Evolutionary conservation across 345 rosid species (phyloP).

Genomic region (Populus simonii): DNA sequence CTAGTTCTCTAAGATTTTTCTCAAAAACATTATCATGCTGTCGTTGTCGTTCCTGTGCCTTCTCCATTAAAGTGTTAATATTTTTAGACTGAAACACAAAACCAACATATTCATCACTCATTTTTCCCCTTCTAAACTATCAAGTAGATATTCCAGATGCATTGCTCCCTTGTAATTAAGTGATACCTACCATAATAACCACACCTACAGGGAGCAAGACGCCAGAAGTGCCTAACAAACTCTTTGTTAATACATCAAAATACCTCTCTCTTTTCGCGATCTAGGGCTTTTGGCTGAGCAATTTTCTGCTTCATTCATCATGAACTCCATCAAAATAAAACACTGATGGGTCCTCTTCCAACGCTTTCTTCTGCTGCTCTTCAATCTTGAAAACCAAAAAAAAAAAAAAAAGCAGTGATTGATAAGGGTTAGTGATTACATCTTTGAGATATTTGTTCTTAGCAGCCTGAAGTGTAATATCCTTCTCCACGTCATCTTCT

Average conservation of each 20-base stretch:
- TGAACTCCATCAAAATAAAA: slow-evolving; percentile 84
- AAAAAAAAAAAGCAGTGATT: not conserved
- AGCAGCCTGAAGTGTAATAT: slow-evolving; percentile 70
- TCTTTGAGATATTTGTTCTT: slow-evolving; percentile 73
- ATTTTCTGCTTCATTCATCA: slow-evolving; percentile 69
- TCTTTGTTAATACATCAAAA: not conserved
- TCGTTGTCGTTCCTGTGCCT: slow-evolving; percentile 63
- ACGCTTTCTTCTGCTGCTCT: slow-evolving; percentile 77
- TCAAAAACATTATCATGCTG: slow-evolving; percentile 80
- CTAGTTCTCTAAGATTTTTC: slow-evolving; percentile 71
- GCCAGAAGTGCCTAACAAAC: not conserved
- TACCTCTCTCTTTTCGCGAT: slow-evolving; percentile 76
- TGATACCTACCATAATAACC: not conserved
- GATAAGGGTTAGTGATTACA: slow-evolving; percentile 27
- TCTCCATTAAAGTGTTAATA: slow-evolving; percentile 55
- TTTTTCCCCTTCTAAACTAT: not conserved
- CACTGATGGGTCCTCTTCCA: slow-evolving; percentile 79
- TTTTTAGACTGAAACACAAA: slow-evolving; percentile 63
- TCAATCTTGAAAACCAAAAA: slow-evolving; percentile 51
- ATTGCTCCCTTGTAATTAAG: not conserved
- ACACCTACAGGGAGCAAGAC: not conserved
- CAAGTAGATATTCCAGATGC: not conserved
- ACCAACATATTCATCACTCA: not conserved
- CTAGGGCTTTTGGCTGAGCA: slow-evolving; percentile 47
- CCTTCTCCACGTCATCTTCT: slow-evolving; percentile 66